Conservation (phyloP, 2,329 filamentous ascomycete species). For the Cercospora nicotianae region DNA sequence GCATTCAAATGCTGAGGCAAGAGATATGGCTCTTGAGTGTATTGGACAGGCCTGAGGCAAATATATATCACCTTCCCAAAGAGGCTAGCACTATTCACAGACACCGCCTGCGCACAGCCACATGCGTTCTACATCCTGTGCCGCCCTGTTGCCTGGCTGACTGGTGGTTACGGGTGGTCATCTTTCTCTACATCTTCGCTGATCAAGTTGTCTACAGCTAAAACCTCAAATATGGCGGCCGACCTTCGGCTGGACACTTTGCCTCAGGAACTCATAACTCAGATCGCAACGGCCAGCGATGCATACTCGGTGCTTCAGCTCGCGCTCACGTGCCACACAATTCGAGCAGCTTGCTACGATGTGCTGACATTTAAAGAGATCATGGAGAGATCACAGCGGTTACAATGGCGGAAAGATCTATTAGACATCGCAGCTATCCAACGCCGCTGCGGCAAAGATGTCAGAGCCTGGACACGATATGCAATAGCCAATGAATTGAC, state of each 20-base stretch:
- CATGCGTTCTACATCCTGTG: not conserved
- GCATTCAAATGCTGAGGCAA: not conserved
- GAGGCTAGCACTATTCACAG: not conserved
- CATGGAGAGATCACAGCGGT: slow-evolving; percentile 4
- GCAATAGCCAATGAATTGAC: slow-evolving; percentile 20
- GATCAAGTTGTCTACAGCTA: not conserved
- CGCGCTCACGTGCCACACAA: slow-evolving; percentile 12
- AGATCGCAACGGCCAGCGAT: slow-evolving; percentile 20
- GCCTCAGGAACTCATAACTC: slow-evolving; percentile 24
- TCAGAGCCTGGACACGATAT: slow-evolving; percentile 20
- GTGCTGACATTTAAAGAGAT: slow-evolving; percentile 20
- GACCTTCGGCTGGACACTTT: slow-evolving; percentile 11
- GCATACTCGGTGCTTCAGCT: slow-evolving; percentile 17
- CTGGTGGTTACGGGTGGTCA: not conserved
- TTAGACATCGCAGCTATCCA: slow-evolving; percentile 16
- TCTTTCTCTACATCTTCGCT: not conserved
- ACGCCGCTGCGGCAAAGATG: slow-evolving; percentile 14
- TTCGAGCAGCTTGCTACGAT: slow-evolving; percentile 22
- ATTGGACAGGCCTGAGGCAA: not conserved
- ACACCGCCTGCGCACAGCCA: not conserved
- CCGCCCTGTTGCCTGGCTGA: not conserved
- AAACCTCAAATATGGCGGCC: not conserved
- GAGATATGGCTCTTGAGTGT: too few species aligned
- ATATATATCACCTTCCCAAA: not conserved
- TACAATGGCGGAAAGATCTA: slow-evolving; percentile 1